Evolutionary conservation across 768 basidiomycete genomes (phyloP).

Genomic region (Lactifluus rugatus): DNA sequence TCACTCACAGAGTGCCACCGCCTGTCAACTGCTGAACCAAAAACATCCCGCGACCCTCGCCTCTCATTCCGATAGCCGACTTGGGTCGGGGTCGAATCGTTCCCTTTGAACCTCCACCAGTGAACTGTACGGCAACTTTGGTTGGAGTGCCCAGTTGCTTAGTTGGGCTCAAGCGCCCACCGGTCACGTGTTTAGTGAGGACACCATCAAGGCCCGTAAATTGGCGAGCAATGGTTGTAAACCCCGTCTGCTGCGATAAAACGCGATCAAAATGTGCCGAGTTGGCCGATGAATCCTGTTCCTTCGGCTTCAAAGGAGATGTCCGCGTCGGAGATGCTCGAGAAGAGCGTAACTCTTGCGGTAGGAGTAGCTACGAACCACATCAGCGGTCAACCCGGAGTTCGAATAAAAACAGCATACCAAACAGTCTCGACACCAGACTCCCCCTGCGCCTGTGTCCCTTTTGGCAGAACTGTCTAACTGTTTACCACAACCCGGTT

Average conservation of each 20-base stretch:
- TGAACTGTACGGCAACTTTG: slow-evolving; percentile 44
- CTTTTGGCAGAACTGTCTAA: slow-evolving; percentile 76
- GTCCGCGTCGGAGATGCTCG: slow-evolving; percentile 44
- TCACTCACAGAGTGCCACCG: slow-evolving; percentile 21
- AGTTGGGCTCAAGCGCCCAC: slow-evolving; percentile 56
- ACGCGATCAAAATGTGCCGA: slow-evolving; percentile 27
- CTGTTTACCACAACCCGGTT: slow-evolving; percentile 74
- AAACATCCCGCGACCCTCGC: slow-evolving; percentile 67
- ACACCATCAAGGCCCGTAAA: slow-evolving; percentile 43
- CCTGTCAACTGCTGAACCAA: slow-evolving; percentile 75
- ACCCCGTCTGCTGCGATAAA: slow-evolving; percentile 53
- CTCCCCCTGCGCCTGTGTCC: slow-evolving; percentile 47
- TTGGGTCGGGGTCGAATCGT: slow-evolving; percentile 51
- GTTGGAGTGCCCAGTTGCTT: slow-evolving; percentile 65
- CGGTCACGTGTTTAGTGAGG: slow-evolving; percentile 49
- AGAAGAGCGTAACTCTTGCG: slow-evolving; percentile 38
- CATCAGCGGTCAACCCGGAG: background rate
- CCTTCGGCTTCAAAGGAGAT: slow-evolving; percentile 29
- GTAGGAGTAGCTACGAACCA: slow-evolving; percentile 45
- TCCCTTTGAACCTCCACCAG: slow-evolving; percentile 25
- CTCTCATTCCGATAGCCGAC: slow-evolving; percentile 68
- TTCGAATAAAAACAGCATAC: slow-evolving; percentile 30
- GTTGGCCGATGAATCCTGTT: slow-evolving; percentile 34
- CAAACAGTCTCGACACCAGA: slow-evolving; percentile 81
- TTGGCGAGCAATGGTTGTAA: slow-evolving; percentile 64